phyloP scores from a whole-genome alignment of 768 basidiomycete genomes.

The Naganishia antarctica region DNA sequence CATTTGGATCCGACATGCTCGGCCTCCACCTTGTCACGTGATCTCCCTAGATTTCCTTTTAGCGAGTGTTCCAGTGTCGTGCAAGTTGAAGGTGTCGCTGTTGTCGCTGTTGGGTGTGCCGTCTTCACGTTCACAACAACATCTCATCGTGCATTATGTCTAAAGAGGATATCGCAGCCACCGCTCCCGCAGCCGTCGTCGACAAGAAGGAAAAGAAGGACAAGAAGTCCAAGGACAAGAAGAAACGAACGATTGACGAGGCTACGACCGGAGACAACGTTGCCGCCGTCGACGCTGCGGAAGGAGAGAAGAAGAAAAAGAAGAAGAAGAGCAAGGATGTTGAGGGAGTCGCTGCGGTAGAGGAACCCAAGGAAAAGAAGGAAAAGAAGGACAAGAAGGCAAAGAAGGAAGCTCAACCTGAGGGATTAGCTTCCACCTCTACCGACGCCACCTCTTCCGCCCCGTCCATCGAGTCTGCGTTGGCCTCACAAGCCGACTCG shows the following conservation, averaged over 20 bases:
- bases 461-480: slow-evolving; percentile 37
- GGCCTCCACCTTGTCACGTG: too few relatives aligned
- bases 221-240: slow-evolving; percentile 13
- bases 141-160: neutral
- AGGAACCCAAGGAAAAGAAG: slow-evolving; percentile 40
- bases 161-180: slow-evolving; percentile 8
- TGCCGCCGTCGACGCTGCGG: slow-evolving; percentile 5
- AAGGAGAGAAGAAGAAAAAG: slow-evolving; percentile 16
- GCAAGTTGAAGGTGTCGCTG: too few relatives aligned
- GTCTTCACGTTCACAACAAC: too few relatives aligned
- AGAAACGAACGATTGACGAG: slow-evolving; percentile 27
- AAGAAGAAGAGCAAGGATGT: slow-evolving; percentile 31
- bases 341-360: slow-evolving; percentile 20
- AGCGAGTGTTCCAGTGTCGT: too few relatives aligned
- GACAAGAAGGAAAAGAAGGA: slow-evolving; percentile 5
- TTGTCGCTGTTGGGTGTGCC: too few relatives aligned
- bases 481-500: slow-evolving; percentile 44
- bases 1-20: too few relatives aligned
- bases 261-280: slow-evolving; percentile 11
- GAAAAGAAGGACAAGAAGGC: slow-evolving; percentile 33
- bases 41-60: too few relatives aligned
- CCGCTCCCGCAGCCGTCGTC: neutral
- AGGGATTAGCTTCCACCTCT: slow-evolving; percentile 29
- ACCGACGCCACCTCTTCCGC: slow-evolving; percentile 29
- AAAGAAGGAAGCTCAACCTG: slow-evolving; percentile 9